Conservation (phyloP, 306 rosid species). For the Gynostemma pentaphyllum region DNA sequence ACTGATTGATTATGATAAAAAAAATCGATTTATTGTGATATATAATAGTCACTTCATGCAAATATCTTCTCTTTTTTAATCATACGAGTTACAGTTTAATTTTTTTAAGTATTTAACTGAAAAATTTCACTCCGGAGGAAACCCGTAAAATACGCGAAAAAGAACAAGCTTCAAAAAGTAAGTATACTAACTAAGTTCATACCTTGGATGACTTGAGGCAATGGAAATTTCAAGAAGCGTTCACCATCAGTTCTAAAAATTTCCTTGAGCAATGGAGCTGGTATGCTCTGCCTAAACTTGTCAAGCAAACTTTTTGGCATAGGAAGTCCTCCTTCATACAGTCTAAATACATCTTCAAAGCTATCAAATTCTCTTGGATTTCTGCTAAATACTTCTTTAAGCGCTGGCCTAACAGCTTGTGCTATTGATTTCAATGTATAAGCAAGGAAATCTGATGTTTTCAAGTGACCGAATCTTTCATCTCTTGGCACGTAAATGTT, state of each 20-base stretch:
- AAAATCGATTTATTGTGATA: no score
- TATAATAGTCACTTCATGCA: no score
- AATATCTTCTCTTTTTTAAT: no score
- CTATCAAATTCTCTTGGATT: conserved; percentile 50
- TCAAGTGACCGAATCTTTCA: conserved; percentile 68
- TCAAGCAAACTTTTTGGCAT: conserved; percentile 35
- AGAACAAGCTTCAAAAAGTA: no score
- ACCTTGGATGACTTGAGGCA: conserved; percentile 85
- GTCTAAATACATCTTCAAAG: conserved; percentile 44
- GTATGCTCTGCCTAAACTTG: conserved; percentile 35
- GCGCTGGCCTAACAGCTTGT: conserved; percentile 54
- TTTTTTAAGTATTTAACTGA: no score
- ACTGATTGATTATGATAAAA: no score
- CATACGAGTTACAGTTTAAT: no score
- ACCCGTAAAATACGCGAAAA: no score
- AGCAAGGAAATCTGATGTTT: conserved; percentile 64
- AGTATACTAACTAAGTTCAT: no score
- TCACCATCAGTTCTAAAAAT: conserved; percentile 62
- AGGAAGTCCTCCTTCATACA: conserved; percentile 63
- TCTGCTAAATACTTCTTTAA: conserved; percentile 40
- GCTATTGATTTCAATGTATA: conserved; percentile 49
- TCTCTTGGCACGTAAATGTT: conserved; percentile 81
- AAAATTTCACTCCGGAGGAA: no score
- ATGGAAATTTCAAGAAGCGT: conserved; percentile 39
- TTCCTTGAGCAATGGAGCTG: conserved; percentile 54